These are phyloP conservation scores for Aspergillus sergii DNA, from an alignment of 2,329 filamentous ascomycete genomes.

Conservation along the genomic window DNA sequence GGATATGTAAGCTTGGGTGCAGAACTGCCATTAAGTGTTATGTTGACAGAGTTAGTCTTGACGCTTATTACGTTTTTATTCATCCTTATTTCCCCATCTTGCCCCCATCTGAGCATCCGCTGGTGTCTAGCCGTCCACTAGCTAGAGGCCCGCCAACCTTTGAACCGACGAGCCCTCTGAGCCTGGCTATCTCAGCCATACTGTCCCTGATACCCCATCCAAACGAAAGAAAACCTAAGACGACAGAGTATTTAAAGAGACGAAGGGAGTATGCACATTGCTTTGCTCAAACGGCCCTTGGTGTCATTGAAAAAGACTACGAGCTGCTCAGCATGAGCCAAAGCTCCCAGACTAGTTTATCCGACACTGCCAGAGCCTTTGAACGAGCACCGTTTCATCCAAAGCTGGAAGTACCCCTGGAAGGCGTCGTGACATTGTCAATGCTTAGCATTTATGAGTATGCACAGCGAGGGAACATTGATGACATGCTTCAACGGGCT, in stretches of 20 bases:
- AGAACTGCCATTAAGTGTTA: neutral
- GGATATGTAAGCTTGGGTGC: constrained; percentile 41
- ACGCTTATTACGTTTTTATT: constrained; percentile 36
- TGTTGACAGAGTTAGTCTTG: constrained; percentile 22
- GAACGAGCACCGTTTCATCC: constrained; percentile 20
- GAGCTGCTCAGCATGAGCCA: constrained; percentile 22
- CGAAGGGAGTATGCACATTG: constrained; percentile 27
- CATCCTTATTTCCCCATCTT: constrained; percentile 34
- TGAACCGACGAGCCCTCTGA: constrained; percentile 27
- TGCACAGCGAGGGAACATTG: constrained; percentile 32
- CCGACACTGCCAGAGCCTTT: constrained; percentile 8
- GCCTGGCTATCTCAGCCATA: constrained; percentile 32
- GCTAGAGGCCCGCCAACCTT: constrained; percentile 9
- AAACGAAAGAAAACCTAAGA: constrained; percentile 22
- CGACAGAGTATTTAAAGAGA: constrained; percentile 21
- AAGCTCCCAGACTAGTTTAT: constrained; percentile 10
- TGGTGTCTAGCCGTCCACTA: constrained; percentile 20
- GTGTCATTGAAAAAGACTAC: constrained; percentile 29
- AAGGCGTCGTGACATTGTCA: constrained; percentile 29
- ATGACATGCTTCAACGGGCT: constrained; percentile 32
- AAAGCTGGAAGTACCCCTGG: constrained; percentile 27
- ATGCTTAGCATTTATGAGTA: constrained; percentile 36
- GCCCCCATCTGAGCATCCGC: constrained; percentile 24
- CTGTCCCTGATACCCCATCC: constrained; percentile 30
- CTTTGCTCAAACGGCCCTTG: constrained; percentile 27